Percentiles rank a stretch among this genome's conserved stretches.
These are phyloP conservation scores for Colletotrichum sp. DNA, from an alignment of 2,329 filamentous ascomycete genomes.

Conservation along the genomic window DNA sequence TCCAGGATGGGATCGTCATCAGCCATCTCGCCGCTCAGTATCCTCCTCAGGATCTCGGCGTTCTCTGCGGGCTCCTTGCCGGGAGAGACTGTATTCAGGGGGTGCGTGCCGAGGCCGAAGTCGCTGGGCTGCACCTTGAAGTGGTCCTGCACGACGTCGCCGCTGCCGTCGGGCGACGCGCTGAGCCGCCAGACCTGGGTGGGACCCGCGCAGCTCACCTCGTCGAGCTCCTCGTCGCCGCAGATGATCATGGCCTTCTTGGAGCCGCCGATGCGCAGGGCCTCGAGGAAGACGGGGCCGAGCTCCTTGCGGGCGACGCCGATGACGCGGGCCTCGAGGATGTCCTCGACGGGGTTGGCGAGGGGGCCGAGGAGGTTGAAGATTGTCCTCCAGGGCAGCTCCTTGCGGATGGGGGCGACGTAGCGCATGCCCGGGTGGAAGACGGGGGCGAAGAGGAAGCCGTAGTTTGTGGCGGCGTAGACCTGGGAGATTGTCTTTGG, in stretches of 20 bases:
- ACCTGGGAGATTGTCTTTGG: constrained; percentile 74
- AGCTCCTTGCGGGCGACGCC: constrained; percentile 89
- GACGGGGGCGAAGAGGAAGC: constrained; percentile 92
- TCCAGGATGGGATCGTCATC: constrained; percentile 85
- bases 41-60: constrained; percentile 78
- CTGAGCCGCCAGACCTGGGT: constrained; percentile 87
- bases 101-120: constrained; percentile 80
- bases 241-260: constrained; percentile 90
- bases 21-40: constrained; percentile 75
- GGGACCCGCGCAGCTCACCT: constrained; percentile 88
- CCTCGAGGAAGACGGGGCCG: constrained; percentile 87
- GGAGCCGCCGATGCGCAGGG: constrained; percentile 75
- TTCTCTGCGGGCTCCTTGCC: constrained; percentile 89
- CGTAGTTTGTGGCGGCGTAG: constrained; percentile 85
- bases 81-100: constrained; percentile 78
- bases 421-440: constrained; percentile 96
- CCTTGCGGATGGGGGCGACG: constrained; percentile 82
- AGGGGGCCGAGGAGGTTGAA: constrained; percentile 97
- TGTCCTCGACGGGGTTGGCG: constrained; percentile 84
- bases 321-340: constrained; percentile 89
- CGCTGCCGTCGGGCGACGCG: constrained; percentile 36
- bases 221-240: constrained; percentile 92
- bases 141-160: constrained; percentile 66
- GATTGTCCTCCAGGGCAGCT: constrained; percentile 92
- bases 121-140: constrained; percentile 84